These are phyloP conservation scores for Alternaria panax DNA, from an alignment of 2,329 filamentous ascomycete genomes.

Conservation along the genomic window DNA sequence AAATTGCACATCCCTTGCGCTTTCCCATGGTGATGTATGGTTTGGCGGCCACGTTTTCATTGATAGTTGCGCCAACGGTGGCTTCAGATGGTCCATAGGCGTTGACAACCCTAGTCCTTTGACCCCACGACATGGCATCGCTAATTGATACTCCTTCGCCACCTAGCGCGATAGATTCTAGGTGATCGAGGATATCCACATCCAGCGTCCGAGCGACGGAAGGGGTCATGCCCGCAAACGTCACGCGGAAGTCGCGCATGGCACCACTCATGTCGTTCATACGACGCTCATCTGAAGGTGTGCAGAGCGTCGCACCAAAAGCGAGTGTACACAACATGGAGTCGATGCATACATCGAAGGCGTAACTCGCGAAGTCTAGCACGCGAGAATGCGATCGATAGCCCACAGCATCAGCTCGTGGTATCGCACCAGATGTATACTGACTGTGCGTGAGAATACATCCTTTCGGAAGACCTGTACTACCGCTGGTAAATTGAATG, in stretches of 20 bases:
- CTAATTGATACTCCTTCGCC: conserved; percentile 49
- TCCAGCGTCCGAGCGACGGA: conserved; percentile 48
- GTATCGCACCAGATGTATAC: conserved; percentile 47
- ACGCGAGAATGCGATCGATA: conserved; percentile 45
- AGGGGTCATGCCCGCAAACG: conserved; percentile 47
- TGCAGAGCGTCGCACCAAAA: conserved; percentile 46
- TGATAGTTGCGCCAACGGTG: conserved; percentile 47
- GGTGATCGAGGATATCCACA: conserved; percentile 47
- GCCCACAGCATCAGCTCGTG: conserved; percentile 43
- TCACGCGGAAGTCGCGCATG: conserved; percentile 47
- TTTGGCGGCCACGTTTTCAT: conserved; percentile 37
- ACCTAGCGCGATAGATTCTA: conserved; percentile 55
- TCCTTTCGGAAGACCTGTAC: conserved; percentile 47
- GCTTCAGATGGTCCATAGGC: conserved; percentile 49
- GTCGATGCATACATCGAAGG: conserved; percentile 49
- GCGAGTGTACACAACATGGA: conserved; percentile 47
- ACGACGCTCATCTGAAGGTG: conserved; percentile 55
- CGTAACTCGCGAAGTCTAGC: conserved; percentile 48
- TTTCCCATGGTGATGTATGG: conserved; percentile 50
- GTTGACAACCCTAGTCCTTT: conserved; percentile 45
- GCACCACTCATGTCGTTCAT: conserved; percentile 57
- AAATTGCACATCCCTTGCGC: conserved; percentile 45
- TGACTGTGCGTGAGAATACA: conserved; percentile 47
- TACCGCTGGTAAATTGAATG: conserved; percentile 49
- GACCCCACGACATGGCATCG: conserved; percentile 55